Evolutionary conservation across 2,329 filamentous ascomycete species (phyloP).

Genomic region (Colletotrichum orchidophilum): DNA sequence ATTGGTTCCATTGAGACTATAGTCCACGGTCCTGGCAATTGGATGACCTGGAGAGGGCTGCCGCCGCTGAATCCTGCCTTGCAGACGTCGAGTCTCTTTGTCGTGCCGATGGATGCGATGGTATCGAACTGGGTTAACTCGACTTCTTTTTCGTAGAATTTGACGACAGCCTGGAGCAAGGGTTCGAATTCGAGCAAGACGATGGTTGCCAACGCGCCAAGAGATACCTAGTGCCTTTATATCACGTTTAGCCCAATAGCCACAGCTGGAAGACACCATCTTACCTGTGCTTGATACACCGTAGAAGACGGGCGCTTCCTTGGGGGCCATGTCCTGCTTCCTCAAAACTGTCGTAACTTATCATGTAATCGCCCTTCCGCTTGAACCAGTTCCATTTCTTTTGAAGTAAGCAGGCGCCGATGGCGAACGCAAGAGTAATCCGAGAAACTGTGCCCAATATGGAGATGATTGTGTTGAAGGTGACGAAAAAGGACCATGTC

Average conservation of each 20-base stretch:
- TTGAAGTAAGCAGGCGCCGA: slow-evolving; percentile 2
- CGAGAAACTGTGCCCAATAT: not conserved
- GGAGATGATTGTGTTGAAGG: slow-evolving; percentile 2
- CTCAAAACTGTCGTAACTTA: slow-evolving; percentile 1
- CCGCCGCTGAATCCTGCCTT: not conserved
- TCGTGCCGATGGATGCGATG: not conserved
- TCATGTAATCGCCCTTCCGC: not conserved
- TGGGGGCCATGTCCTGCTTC: slow-evolving; percentile 4
- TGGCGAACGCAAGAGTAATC: not conserved
- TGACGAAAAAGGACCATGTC: not conserved
- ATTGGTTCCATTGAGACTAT: not conserved
- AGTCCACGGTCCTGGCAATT: not conserved
- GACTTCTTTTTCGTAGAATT: not conserved
- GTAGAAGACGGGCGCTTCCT: not conserved
- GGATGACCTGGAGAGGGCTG: not conserved
- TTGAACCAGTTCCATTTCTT: slow-evolving; percentile 15
- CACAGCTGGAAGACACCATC: not conserved
- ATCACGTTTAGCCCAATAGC: not conserved
- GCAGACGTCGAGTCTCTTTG: not conserved
- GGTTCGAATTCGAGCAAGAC: not conserved
- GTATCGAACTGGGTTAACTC: not conserved
- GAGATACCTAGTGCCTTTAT: not conserved
- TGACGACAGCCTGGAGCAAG: not conserved
- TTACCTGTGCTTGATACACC: not conserved
- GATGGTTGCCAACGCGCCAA: not conserved